Evolutionary conservation across 805 yeast genomes (phyloP).

Genomic region (Wickerhamomyces strasburgensis): DNA sequence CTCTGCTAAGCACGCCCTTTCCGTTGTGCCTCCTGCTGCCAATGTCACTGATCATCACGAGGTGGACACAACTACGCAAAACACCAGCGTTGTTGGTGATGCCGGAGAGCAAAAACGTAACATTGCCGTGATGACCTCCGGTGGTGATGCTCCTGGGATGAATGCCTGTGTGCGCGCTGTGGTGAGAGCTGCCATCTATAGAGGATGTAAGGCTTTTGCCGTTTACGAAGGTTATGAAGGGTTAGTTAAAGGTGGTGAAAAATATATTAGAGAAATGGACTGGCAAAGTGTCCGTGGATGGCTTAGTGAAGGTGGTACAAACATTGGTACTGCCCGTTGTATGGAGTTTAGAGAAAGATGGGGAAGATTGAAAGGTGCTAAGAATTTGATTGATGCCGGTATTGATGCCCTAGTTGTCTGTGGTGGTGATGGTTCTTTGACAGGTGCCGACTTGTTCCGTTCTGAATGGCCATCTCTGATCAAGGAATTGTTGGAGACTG

Average conservation of each 20-base stretch:
- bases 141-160: slow-evolving; percentile 99
- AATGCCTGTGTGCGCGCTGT: slow-evolving; percentile 93
- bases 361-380: slow-evolving; percentile 61
- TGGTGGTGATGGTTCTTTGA: slow-evolving; percentile 81
- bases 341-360: slow-evolving; percentile 58
- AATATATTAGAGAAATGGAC: slow-evolving; percentile 51
- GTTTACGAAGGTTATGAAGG: slow-evolving; percentile 95
- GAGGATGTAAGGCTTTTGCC: slow-evolving; percentile 86
- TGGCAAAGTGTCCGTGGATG: slow-evolving; percentile 76
- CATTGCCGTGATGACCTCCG: slow-evolving; percentile 95
- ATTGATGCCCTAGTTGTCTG: slow-evolving; percentile 76
- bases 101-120: slow-evolving; percentile 25
- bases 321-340: slow-evolving; percentile 76
- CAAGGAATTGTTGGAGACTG: slow-evolving; percentile 44
- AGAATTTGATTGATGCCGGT: slow-evolving; percentile 63
- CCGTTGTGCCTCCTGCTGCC: slow-evolving; percentile 38
- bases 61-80: not conserved
- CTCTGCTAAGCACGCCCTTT: slow-evolving; percentile 49
- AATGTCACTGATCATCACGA: slow-evolving; percentile 3
- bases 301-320: slow-evolving; percentile 69
- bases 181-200: slow-evolving; percentile 81
- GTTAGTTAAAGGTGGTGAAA: slow-evolving; percentile 74
- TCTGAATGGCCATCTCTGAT: slow-evolving; percentile 73
- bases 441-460: slow-evolving; percentile 77
- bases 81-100: slow-evolving; percentile 2